Percentiles rank a stretch among this genome's conserved stretches.
Conservation (phyloP, 1,284 basidiomycete species). For the Ustilago hordei region DNA sequence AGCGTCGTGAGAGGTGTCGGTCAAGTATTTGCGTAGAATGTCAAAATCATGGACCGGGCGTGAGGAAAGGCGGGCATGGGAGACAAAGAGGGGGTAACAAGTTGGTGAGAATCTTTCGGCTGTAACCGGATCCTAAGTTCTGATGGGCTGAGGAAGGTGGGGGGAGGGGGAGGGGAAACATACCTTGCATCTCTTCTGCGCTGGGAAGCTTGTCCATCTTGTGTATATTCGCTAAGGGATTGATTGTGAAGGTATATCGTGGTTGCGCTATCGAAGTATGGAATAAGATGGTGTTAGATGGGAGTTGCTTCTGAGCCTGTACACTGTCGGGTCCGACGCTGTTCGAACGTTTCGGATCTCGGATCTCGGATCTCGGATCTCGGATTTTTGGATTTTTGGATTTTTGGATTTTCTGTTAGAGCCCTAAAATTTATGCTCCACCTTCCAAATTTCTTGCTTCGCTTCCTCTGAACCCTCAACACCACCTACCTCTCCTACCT, state of each 20-base stretch:
- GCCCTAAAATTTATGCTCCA: not conserved
- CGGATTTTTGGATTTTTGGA: no score
- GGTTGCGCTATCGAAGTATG: not conserved
- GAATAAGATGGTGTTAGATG: not conserved
- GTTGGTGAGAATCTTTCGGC: constrained; percentile 1
- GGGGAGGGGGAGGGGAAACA: constrained; percentile 1
- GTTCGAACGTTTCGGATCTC: constrained; percentile 3
- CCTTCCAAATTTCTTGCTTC: not conserved
- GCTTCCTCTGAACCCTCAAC: not conserved
- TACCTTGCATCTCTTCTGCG: constrained; percentile 55
- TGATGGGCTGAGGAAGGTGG: not conserved
- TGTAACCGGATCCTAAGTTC: not conserved
- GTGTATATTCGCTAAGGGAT: not conserved
- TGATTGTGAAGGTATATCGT: not conserved
- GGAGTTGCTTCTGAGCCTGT: no score
- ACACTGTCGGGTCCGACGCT: constrained; percentile 16
- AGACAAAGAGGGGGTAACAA: not conserved
- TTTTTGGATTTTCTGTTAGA: constrained; percentile 1
- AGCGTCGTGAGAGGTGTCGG: not conserved
- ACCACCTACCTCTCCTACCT: not conserved
- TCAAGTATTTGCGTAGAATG: no score
- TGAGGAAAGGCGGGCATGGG: not conserved
- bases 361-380: not conserved
- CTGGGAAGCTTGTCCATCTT: constrained; percentile 55
- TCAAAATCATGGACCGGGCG: no score